Conservation (phyloP, 116 monocot genomes). For the Phalaenopsis hybrid region DNA sequence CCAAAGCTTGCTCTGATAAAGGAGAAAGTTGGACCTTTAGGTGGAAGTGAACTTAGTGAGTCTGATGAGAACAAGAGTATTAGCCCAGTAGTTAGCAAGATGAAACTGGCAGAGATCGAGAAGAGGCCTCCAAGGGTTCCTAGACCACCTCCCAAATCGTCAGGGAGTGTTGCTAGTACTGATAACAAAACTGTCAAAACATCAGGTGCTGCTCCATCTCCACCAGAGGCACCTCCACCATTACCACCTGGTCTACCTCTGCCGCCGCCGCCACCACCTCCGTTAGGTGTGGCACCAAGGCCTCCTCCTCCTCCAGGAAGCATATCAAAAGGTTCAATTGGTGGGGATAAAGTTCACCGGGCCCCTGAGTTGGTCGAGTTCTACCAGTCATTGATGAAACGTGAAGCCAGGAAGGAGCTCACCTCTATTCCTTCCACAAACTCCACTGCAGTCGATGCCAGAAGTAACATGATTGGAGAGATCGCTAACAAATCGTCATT, state of each 20-base stretch:
- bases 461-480: slow-evolving; percentile 94
- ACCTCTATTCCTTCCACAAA: slow-evolving; percentile 29
- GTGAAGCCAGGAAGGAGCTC: slow-evolving; percentile 70
- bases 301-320: slow-evolving; percentile 51
- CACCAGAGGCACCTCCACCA: slow-evolving; percentile 40
- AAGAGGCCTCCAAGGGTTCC: slow-evolving; percentile 76
- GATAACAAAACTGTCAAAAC: slow-evolving; percentile 16
- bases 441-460: slow-evolving; percentile 49
- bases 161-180: slow-evolving; percentile 7
- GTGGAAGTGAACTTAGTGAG: slow-evolving; percentile 15
- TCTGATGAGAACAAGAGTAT: slow-evolving; percentile 23
- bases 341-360: slow-evolving; percentile 68
- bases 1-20: slow-evolving; percentile 68
- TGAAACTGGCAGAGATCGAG: slow-evolving; percentile 70
- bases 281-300: slow-evolving; percentile 36
- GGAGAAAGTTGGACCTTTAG: slow-evolving; percentile 23
- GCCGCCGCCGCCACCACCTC: slow-evolving; percentile 69
- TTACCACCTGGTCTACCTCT: slow-evolving; percentile 36
- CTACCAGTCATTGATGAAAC: slow-evolving; percentile 94
- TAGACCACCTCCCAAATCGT: slow-evolving; percentile 57
- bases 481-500: slow-evolving; percentile 87
- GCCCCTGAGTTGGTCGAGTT: slow-evolving; percentile 94
- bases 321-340: slow-evolving; percentile 23
- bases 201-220: slow-evolving; percentile 30
- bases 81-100: slow-evolving; percentile 53